These are phyloP conservation scores for Shiraia bambusicola DNA, from an alignment of 2,329 filamentous ascomycete species.

Conservation along the genomic window DNA sequence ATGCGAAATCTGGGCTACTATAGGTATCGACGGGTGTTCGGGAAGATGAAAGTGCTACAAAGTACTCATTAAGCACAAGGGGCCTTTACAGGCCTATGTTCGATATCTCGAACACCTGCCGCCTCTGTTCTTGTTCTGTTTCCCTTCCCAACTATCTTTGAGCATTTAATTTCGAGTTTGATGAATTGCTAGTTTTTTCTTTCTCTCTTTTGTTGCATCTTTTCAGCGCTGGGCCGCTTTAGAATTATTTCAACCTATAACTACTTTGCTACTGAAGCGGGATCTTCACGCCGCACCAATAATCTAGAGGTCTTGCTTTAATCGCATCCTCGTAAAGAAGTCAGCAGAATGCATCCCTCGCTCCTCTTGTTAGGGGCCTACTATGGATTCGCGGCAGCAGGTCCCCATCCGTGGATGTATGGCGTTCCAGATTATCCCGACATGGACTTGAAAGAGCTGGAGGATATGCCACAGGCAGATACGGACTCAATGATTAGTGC, in stretches of 20 bases:
- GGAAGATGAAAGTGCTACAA: slow-evolving; percentile 8
- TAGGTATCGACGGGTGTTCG: slow-evolving; percentile 10
- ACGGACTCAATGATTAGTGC: slow-evolving; percentile 18
- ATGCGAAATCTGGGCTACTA: slow-evolving; percentile 8
- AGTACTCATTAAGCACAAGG: background rate
- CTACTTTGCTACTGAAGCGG: background rate
- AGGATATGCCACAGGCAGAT: slow-evolving; percentile 28
- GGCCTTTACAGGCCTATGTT: no score
- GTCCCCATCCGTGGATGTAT: slow-evolving; percentile 36
- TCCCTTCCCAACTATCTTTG: slow-evolving; percentile 5
- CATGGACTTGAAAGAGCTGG: slow-evolving; percentile 22
- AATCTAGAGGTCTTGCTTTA: background rate
- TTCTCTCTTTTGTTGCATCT: slow-evolving; percentile 1
- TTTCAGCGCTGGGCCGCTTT: slow-evolving; percentile 24
- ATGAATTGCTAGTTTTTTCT: background rate
- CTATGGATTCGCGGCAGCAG: slow-evolving; percentile 22
- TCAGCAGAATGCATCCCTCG: slow-evolving; percentile 22
- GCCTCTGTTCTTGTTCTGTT: slow-evolving; percentile 3
- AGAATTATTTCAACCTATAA: slow-evolving; percentile 13
- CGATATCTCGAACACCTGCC: background rate
- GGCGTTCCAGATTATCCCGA: slow-evolving; percentile 34
- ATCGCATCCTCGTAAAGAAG: background rate
- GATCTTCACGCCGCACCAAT: background rate
- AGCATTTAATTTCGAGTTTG: background rate
- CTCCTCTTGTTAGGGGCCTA: slow-evolving; percentile 22